Percentiles rank a stretch among this genome's conserved stretches.
These are phyloP conservation scores for Schizosaccharomyces osmophilus DNA, from an alignment of 805 yeast genomes.

Conservation along the genomic window DNA sequence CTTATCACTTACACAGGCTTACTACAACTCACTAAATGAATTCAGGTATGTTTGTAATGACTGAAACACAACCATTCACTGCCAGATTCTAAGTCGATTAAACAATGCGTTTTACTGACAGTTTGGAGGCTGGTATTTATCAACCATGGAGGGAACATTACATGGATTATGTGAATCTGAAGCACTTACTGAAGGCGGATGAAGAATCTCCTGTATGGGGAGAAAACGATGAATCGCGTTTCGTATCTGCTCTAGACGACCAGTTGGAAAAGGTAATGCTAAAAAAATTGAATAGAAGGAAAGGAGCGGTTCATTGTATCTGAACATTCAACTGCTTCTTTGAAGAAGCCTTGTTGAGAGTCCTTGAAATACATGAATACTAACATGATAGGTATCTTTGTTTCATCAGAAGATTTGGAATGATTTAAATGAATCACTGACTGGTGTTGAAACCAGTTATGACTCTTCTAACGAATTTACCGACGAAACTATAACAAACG, in stretches of 20 bases:
- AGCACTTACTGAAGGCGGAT: constrained; percentile 43
- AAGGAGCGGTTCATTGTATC: background rate
- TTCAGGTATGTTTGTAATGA: too few relatives aligned
- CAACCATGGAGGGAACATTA: constrained; percentile 87
- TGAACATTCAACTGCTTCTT: too few relatives aligned
- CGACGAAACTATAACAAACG: constrained; percentile 11
- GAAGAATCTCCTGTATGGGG: constrained; percentile 30
- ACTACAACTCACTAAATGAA: too few relatives aligned
- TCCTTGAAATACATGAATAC: background rate
- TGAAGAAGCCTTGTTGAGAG: too few relatives aligned
- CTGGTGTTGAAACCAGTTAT: background rate
- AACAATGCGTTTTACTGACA: constrained; percentile 64
- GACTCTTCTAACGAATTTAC: constrained; percentile 7
- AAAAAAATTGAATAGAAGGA: too few relatives aligned
- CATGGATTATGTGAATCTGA: constrained; percentile 73
- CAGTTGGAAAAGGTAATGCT: constrained; percentile 61
- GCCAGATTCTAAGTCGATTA: background rate
- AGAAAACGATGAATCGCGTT: constrained; percentile 55
- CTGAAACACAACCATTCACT: too few relatives aligned
- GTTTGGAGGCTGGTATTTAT: constrained; percentile 55
- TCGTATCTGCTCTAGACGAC: constrained; percentile 45
- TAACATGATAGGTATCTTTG: background rate
- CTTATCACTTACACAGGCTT: too few relatives aligned
- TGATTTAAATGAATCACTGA: background rate
- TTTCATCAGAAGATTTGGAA: constrained; percentile 4